Evolutionary conservation across 257 asterid genomes (phyloP), one percentile per base, ranked within the genome.

Genomic region (Plectranthus barbatus): DNA sequence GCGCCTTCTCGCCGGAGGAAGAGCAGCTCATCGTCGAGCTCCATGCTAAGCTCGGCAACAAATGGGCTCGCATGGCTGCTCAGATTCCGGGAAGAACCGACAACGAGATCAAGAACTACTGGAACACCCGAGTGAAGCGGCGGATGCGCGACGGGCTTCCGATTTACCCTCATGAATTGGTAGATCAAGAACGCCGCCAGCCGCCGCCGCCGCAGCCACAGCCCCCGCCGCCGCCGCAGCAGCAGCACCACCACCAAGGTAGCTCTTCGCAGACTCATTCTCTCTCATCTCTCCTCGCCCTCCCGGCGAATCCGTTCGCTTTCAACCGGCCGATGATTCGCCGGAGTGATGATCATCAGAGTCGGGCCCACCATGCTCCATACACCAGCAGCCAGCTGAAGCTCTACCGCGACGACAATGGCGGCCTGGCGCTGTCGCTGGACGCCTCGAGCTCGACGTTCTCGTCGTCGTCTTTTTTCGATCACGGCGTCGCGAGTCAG

Each of bases 11-110:
- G n/a, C 44, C 77, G 0, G 78, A 76, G 3, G 86, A 81, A 48
- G 86, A 81, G 23, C 46, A 12, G n/a, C 68, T 78, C 23, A 81
- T 81, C 17, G 72, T 81, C n/a, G 82, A 81, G 5, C 86, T 81
- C 19, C 86, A 81, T 56, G 74, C 82, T 11, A 81, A 75, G 55
- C 72, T 78, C 10, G 86, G 86, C 56, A 81, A 78, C 41, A 81
- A 78, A 60, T 81, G 84, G 86, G 86, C 86, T 21, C 79, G 82
- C 52, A 81, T 81, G 86, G 86, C 86, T 14, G 50, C 86, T 54
- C 81, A 87, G 95, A 75, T 87, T 36, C 93, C 95, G 1, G 93
- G 95, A 3, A 74, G 95, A 64, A 86, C 90, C 10, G 90, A 84
- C 21, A 84, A 86, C 4, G 89, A 86, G 56, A 86, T 86, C 9